Base-by-base conservation (phyloP, 2,329 filamentous ascomycete species). In the Microthyrium microscopicum region DNA sequence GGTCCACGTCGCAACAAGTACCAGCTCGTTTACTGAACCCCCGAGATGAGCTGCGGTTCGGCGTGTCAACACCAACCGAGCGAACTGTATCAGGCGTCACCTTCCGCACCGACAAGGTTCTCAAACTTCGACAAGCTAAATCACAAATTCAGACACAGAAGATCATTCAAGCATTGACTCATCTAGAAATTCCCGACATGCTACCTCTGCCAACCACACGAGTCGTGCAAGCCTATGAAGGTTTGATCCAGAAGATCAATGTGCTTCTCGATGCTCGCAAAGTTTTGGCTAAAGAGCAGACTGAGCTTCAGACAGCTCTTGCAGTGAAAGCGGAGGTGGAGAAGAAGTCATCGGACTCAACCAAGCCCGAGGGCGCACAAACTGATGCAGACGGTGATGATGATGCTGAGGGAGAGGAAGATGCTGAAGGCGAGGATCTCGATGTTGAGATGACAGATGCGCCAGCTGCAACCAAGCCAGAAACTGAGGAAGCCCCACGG, bases 31-130 rank as follows among this genome's bases (percentile, higher is more conserved):
- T 76, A 53, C 73, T 94, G 42, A 73, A 72, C 4, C 66, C 77
- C 29, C 71, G 79, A 43, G 78, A 91, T 55, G 77, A 85, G 57
- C 56, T 69, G 41, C 67, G 77, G 21, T 95, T 87, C 48, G 89
- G 87, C 41, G 78, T 98, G 7, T 71, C 77, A 5, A 73, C 81
- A 42, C 78, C 87, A 50, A n/a, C n/a, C n/a, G 87, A 95, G 36
- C 79, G 87, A 19, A 66, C 94, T 25, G 74, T 77, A 2, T 78
- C 77, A 6, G 87, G 89, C 5, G 81, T 93, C 22, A 77, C 81
- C 11, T 95, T 95, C 66, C 80, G 87, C 9, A 83, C 83, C 19
- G 80, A 87, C 45, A 77, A 73, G 51, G 70, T 87, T 38, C 75
- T 77, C 44, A 84, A 84, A 53, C 69, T 82, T 17, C 77, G 83